phyloP scores from a whole-genome alignment of 1,139 yeast species.

The Yamadazyma spencermartinsiae region DNA sequence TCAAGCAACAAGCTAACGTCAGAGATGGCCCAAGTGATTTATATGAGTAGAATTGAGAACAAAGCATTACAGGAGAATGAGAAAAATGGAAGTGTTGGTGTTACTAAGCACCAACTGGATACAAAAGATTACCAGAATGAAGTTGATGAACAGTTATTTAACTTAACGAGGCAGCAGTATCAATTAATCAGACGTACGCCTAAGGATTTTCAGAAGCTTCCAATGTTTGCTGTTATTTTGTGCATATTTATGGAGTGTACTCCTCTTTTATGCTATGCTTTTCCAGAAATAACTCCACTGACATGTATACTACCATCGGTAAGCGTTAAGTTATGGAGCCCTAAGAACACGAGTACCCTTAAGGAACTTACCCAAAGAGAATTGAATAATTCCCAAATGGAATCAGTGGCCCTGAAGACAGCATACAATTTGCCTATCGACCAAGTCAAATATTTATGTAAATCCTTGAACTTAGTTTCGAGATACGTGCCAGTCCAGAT shows the following conservation, averaged over 20 bases:
- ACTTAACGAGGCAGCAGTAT: slow-evolving; percentile 53
- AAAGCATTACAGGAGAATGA: slow-evolving; percentile 16
- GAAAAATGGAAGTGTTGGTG: slow-evolving; percentile 17
- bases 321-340: slow-evolving; percentile 37
- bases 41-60: slow-evolving; percentile 32
- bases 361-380: slow-evolving; percentile 9
- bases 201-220: slow-evolving; percentile 58
- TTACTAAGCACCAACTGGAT: slow-evolving; percentile 15
- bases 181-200: slow-evolving; percentile 60
- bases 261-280: slow-evolving; percentile 54
- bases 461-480: slow-evolving; percentile 38
- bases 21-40: slow-evolving; percentile 38
- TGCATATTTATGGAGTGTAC: slow-evolving; percentile 63
- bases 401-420: slow-evolving; percentile 33
- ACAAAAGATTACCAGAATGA: slow-evolving; percentile 1
- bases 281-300: slow-evolving; percentile 68
- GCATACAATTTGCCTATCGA: slow-evolving; percentile 42
- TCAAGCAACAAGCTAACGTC: slow-evolving; percentile 27
- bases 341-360: slow-evolving; percentile 11
- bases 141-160: slow-evolving; percentile 23
- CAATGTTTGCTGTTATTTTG: slow-evolving; percentile 59
- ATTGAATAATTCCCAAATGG: slow-evolving; percentile 10
- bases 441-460: slow-evolving; percentile 35
- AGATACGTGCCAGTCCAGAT: slow-evolving; percentile 38
- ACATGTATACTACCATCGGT: slow-evolving; percentile 65